Evolutionary conservation across 331 rosid genomes (phyloP).

Genomic region (Acacia concinna): DNA sequence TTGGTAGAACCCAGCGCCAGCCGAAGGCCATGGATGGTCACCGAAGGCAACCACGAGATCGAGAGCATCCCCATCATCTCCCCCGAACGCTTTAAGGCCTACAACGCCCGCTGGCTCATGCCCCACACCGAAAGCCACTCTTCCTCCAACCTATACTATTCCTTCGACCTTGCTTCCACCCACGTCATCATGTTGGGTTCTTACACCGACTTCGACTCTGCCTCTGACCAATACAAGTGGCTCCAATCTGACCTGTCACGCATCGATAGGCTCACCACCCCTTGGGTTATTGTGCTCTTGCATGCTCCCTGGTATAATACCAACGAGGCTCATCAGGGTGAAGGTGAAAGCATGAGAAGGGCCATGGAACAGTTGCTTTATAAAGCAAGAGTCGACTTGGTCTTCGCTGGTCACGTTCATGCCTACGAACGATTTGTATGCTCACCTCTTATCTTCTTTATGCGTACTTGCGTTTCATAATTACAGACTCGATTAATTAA

Average conservation of each 20-base stretch:
- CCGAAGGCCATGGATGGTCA: slow-evolving; percentile 82
- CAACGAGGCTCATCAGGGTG: slow-evolving; percentile 73
- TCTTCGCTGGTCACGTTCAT: slow-evolving; percentile 80
- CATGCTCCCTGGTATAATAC: slow-evolving; percentile 89
- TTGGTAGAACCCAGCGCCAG: slow-evolving; percentile 69
- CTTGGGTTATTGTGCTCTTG: slow-evolving; percentile 60
- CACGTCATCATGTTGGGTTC: slow-evolving; percentile 76
- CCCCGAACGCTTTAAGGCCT: slow-evolving; percentile 48
- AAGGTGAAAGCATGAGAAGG: slow-evolving; percentile 74
- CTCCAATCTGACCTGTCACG: slow-evolving; percentile 47
- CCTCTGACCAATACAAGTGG: slow-evolving; percentile 63
- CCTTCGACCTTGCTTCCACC: slow-evolving; percentile 48
- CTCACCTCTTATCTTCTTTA: background rate
- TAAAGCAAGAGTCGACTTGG: slow-evolving; percentile 59
- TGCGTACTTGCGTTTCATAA: background rate
- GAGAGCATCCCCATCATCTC: slow-evolving; percentile 49
- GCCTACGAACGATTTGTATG: slow-evolving; percentile 82
- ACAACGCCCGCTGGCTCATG: slow-evolving; percentile 74
- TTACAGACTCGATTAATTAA: background rate
- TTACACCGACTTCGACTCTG: slow-evolving; percentile 44
- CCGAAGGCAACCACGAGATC: slow-evolving; percentile 75
- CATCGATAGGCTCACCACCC: slow-evolving; percentile 51
- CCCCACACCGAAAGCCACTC: slow-evolving; percentile 59
- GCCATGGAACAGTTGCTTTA: slow-evolving; percentile 63
- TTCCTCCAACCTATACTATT: slow-evolving; percentile 67